Conservation (phyloP, 108 stramenopile genomes). For the Nitzschia sp. region DNA sequence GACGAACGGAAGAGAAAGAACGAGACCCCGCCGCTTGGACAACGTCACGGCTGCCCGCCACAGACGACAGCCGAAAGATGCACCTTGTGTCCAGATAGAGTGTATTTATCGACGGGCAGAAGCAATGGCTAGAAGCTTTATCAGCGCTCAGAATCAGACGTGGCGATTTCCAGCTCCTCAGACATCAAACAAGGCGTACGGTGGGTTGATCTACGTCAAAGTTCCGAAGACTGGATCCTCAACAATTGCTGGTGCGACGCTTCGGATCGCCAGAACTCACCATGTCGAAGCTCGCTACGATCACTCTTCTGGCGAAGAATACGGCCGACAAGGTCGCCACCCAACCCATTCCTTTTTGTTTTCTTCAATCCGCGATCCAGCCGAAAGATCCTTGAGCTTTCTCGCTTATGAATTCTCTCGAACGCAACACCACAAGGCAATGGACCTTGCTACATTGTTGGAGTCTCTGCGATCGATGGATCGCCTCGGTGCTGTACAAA, state of each 20-base stretch:
- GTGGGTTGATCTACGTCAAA: neutral
- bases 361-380: conserved; percentile 34
- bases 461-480: neutral
- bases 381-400: conserved; percentile 13
- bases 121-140: neutral
- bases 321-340: neutral
- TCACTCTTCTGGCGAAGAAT: neutral
- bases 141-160: neutral
- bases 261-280: neutral
- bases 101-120: neutral
- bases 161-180: neutral
- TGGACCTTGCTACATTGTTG: neutral
- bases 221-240: conserved; percentile 6
- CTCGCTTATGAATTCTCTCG: conserved; percentile 40
- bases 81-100: neutral
- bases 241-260: neutral
- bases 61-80: neutral
- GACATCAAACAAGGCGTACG: neutral
- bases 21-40: neutral
- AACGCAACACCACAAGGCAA: neutral
- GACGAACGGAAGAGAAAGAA: neutral
- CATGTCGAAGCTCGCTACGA: neutral
- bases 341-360: conserved; percentile 25
- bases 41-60: neutral
- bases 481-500: conserved; percentile 1